Conservation (phyloP, 163 green algal species). For the Chlorella variabilis region DNA sequence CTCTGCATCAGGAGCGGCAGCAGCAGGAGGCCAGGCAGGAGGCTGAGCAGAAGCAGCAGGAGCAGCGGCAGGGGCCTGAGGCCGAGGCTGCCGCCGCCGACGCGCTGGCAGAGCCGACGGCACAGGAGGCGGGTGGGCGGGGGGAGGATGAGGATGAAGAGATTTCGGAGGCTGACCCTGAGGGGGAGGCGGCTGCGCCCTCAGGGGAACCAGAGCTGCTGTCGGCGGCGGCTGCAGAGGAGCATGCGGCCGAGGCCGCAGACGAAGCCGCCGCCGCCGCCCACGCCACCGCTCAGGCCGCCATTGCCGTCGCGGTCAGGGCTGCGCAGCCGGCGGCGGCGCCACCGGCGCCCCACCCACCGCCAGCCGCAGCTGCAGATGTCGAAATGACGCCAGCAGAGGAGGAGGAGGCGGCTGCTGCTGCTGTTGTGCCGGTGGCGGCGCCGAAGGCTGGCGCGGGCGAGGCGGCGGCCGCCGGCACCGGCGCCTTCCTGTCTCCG, state of each 20-base stretch:
- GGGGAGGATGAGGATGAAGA: no score
- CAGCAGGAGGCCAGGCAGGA: neutral
- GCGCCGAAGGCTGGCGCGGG: neutral
- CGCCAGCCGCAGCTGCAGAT: no score
- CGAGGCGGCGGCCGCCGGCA: neutral
- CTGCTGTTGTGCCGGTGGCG: no score
- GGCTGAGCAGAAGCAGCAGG: neutral
- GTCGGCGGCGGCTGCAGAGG: neutral
- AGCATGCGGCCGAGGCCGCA: slow-evolving; percentile 10
- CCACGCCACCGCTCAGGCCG: slow-evolving; percentile 3
- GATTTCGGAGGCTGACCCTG: neutral
- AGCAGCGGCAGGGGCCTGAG: neutral
- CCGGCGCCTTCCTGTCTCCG: neutral
- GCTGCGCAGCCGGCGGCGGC: neutral
- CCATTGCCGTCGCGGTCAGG: neutral
- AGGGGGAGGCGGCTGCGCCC: slow-evolving; percentile 9
- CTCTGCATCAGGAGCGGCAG: neutral
- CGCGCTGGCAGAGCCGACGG: neutral
- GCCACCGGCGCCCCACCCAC: neutral
- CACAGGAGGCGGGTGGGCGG: neutral
- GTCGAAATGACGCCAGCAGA: neutral
- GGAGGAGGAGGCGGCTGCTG: neutral
- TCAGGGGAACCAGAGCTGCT: slow-evolving; percentile 14
- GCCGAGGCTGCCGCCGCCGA: neutral
- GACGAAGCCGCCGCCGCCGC: neutral